A percentile compares a stretch with the other conserved stretches of the same genome.
phyloP scores from a whole-genome alignment of 768 basidiomycete species.

The Hirschioporus abietinus region DNA sequence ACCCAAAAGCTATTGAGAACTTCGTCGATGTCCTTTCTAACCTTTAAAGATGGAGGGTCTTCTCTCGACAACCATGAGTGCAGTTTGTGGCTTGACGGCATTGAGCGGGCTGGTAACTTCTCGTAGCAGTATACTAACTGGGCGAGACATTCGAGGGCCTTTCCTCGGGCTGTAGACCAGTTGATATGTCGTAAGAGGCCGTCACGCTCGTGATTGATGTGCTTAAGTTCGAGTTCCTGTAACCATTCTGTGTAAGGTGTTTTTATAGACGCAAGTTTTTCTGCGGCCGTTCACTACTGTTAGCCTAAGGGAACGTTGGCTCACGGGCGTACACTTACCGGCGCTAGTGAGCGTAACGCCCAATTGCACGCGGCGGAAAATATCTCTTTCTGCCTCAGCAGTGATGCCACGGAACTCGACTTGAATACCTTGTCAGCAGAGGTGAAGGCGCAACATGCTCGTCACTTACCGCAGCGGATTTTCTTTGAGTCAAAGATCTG shows the following conservation, averaged over 20 bases:
- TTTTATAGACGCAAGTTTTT: conserved; percentile 78
- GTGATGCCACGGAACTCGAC: conserved; percentile 64
- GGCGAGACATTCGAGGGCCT: conserved; percentile 71
- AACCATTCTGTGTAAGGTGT: conserved; percentile 71
- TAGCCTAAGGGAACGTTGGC: background rate
- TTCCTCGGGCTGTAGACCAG: conserved; percentile 66
- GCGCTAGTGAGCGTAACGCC: conserved; percentile 71
- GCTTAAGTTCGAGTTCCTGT: conserved; percentile 46
- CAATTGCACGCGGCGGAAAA: conserved; percentile 78
- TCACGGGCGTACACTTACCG: conserved; percentile 34
- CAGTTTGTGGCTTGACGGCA: conserved; percentile 46
- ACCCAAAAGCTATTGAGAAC: conserved; percentile 51
- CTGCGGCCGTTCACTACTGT: conserved; percentile 27
- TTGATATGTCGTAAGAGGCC: conserved; percentile 55
- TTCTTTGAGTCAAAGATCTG: conserved; percentile 45
- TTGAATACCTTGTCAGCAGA: conserved; percentile 19
- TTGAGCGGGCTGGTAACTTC: conserved; percentile 37
- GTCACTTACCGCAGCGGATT: conserved; percentile 58
- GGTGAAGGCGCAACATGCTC: background rate
- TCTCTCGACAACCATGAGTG: conserved; percentile 36
- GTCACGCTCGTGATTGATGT: conserved; percentile 43
- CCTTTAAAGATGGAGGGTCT: conserved; percentile 35
- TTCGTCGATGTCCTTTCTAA: conserved; percentile 49
- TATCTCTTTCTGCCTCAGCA: conserved; percentile 62
- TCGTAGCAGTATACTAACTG: conserved; percentile 66